Conservation (phyloP, 768 basidiomycete genomes). For the Termitomyces sp. region DNA sequence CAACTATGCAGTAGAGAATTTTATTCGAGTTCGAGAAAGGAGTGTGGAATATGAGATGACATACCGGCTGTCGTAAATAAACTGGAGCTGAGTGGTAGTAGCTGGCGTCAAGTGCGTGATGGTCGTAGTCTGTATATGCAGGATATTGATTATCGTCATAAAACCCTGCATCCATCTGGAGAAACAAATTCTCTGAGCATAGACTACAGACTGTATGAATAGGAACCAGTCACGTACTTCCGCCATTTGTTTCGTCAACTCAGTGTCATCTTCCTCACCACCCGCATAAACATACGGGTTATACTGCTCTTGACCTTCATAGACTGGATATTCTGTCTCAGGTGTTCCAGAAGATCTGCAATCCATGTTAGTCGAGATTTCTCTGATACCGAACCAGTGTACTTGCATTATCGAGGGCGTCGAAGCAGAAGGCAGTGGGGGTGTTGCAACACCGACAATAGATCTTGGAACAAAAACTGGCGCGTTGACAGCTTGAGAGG, state of each 20-base stretch:
- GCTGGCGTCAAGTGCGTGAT: slow-evolving; percentile 29
- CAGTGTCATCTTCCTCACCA: slow-evolving; percentile 23
- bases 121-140: slow-evolving; percentile 35
- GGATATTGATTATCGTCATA: slow-evolving; percentile 29
- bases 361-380: not conserved
- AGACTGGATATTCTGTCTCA: slow-evolving; percentile 19
- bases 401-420: slow-evolving; percentile 20
- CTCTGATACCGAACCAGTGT: not conserved
- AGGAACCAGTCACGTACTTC: slow-evolving; percentile 17
- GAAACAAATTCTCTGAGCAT: not conserved
- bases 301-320: slow-evolving; percentile 19
- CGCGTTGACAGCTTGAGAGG: slow-evolving; percentile 74
- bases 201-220: not conserved
- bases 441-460: slow-evolving; percentile 23
- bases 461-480: slow-evolving; percentile 81
- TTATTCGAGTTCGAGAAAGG: slow-evolving; percentile 2
- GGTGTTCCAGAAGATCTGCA: slow-evolving; percentile 19
- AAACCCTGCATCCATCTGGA: slow-evolving; percentile 27
- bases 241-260: slow-evolving; percentile 31
- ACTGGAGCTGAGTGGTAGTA: slow-evolving; percentile 43
- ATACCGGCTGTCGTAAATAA: slow-evolving; percentile 70
- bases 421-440: slow-evolving; percentile 26
- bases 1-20: slow-evolving; percentile 46
- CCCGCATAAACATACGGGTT: slow-evolving; percentile 24
- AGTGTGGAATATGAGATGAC: slow-evolving; percentile 13